Conservation (phyloP, 1,284 basidiomycete species). For the Apiotrichum mycotoxinovorans region DNA sequence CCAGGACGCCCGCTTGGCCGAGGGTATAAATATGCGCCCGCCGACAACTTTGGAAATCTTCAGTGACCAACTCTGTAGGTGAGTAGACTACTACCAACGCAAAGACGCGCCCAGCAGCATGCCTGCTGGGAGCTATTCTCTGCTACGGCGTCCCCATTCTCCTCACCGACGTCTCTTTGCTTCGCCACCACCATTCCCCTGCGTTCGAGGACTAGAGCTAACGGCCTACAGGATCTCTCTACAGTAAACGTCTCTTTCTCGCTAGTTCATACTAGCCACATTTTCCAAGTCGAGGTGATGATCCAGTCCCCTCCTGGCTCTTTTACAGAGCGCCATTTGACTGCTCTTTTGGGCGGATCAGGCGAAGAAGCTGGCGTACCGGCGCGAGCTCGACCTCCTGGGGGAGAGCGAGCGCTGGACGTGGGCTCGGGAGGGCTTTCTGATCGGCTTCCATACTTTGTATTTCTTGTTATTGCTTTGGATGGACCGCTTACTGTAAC, state of each 20-base stretch:
- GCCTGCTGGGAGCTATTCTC: background rate
- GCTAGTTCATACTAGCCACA: conserved; percentile 51
- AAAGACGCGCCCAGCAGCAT: too few species aligned
- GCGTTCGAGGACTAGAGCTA: background rate
- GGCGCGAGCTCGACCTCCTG: conserved; percentile 22
- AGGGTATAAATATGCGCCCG: background rate
- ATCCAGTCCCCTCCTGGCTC: conserved; percentile 46
- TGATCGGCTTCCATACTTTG: conserved; percentile 39
- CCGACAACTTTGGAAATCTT: background rate
- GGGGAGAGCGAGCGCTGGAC: conserved; percentile 24
- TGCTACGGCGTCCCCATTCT: too few species aligned
- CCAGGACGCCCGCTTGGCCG: background rate
- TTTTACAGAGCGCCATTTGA: conserved; percentile 45
- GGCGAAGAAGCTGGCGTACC: conserved; percentile 49
- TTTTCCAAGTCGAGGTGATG: conserved; percentile 51
- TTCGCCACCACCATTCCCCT: background rate
- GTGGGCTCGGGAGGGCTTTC: conserved; percentile 48
- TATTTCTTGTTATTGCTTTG: background rate
- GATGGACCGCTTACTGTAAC: background rate
- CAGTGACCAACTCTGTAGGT: background rate
- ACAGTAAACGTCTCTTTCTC: conserved; percentile 45
- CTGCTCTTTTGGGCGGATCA: conserved; percentile 7
- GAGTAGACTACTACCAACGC: background rate
- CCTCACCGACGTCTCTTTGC: background rate
- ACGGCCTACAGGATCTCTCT: conserved; percentile 43